Evolutionary conservation across 1,284 basidiomycete species (phyloP).

Genomic region (Leccinum pachyderme): DNA sequence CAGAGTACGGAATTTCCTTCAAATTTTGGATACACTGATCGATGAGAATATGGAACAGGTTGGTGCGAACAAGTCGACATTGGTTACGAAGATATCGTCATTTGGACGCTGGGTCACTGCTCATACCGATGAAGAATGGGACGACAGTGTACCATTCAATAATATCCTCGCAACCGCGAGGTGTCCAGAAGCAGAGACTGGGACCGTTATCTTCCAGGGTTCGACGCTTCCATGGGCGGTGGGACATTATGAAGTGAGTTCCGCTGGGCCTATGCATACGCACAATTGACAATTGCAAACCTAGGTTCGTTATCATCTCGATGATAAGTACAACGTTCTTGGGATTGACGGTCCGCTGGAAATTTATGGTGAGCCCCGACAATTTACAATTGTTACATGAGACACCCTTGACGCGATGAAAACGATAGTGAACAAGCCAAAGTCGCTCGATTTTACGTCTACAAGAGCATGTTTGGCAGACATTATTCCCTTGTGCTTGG

Average conservation of each 20-base stretch:
- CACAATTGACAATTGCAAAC: constrained; percentile 4
- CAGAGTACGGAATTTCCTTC: constrained; percentile 42
- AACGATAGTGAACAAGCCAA: constrained; percentile 62
- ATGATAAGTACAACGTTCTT: constrained; percentile 96
- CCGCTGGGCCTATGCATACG: background rate
- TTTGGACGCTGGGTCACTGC: constrained; percentile 93
- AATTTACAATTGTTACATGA: constrained; percentile 1
- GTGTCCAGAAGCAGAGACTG: constrained; percentile 50
- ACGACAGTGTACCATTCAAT: constrained; percentile 78
- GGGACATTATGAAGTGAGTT: constrained; percentile 81
- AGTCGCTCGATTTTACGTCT: constrained; percentile 57
- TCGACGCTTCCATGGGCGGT: constrained; percentile 83
- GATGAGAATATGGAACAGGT: constrained; percentile 46
- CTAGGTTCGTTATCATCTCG: constrained; percentile 83
- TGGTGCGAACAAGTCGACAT: constrained; percentile 79
- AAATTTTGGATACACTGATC: background rate
- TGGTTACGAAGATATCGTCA: constrained; percentile 85
- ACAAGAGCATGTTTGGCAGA: constrained; percentile 67
- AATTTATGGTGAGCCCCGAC: constrained; percentile 67
- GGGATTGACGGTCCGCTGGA: constrained; percentile 80
- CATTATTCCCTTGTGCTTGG: constrained; percentile 84
- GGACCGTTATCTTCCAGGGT: constrained; percentile 74
- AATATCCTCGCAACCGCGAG: constrained; percentile 37
- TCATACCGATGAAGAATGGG: constrained; percentile 83
- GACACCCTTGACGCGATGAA: background rate